phyloP scores from a whole-genome alignment of 2,329 filamentous ascomycete genomes.

The Capronia coronata region DNA sequence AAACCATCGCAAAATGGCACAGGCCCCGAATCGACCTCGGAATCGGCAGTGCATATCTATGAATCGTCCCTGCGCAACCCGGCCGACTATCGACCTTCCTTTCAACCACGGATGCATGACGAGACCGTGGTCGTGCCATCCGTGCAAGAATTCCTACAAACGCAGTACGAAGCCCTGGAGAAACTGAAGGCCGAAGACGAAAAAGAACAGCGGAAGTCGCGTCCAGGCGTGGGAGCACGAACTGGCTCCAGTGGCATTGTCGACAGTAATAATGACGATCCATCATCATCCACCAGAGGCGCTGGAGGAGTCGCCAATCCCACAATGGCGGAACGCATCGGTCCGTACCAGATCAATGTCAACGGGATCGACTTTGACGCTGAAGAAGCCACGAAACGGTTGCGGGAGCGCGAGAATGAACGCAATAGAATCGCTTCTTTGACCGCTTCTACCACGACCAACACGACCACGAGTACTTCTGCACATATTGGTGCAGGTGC shows the following conservation, averaged over 20 bases:
- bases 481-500: neutral
- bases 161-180: conserved; percentile 71
- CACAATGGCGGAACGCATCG: conserved; percentile 69
- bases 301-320: conserved; percentile 34
- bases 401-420: conserved; percentile 25
- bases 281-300: conserved; percentile 32
- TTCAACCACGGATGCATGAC: conserved; percentile 36
- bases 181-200: conserved; percentile 52
- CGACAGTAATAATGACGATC: conserved; percentile 33
- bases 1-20: conserved; percentile 26
- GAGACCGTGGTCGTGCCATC: conserved; percentile 55
- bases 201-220: conserved; percentile 32
- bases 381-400: conserved; percentile 53
- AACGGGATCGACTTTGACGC: conserved; percentile 94
- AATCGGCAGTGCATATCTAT: conserved; percentile 21
- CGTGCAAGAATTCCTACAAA: conserved; percentile 68
- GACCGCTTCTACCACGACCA: neutral
- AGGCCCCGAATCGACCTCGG: conserved; percentile 16
- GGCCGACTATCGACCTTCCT: conserved; percentile 15
- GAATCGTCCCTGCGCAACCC: conserved; percentile 22
- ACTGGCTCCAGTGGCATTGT: conserved; percentile 30
- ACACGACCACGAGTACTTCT: neutral
- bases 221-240: conserved; percentile 15
- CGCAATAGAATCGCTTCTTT: conserved; percentile 6
- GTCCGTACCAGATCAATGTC: conserved; percentile 95